Evolutionary conservation across 1,284 basidiomycete genomes (phyloP), one percentile per base, ranked within the genome.

Genomic region (Ceratobasidium sp.): DNA sequence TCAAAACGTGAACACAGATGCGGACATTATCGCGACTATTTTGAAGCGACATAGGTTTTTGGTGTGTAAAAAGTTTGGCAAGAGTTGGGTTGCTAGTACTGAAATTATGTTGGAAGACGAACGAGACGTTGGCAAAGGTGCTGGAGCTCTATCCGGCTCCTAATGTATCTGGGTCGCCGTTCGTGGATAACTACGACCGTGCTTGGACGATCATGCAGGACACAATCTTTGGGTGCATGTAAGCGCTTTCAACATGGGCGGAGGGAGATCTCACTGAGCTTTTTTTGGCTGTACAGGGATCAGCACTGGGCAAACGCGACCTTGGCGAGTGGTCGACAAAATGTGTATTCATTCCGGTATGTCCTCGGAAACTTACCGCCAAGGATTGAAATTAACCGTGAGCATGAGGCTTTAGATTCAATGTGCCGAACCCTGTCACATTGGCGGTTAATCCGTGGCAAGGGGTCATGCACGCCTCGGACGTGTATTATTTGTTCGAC

Each of bases 191-290:
- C 66, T 87, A 82, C 76, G 85, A 85, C 47, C 81, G 85, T 22
- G 84, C 84, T 6, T 82, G 80, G 75, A 82, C 81, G 1, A 85
- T 86, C 76, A 84, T 83, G 51, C 84, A 84, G 27, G 84, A 86
- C 11, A 82, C 83, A 0, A 79, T 86, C 15, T 86, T 86, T 73
- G 82, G 83, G 19, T 87, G 86, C 84, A 85, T 87, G 86, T 86
- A 53, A 5, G 84, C 79, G n/a, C 50, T 29, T 27, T 24, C 27
- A 8, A 22, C 19, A n/a, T 29, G 5, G n/a, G 48, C 41, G 19
- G 29, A n/a, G n/a, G 14, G 19, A 54, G 17, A 0, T 73, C 57
- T 22, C 29, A 22, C 45, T 22, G 53, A 50, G 47, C 33, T 51
- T 69, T 51, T 24, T 27, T 47, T 41, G 36, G 36, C 45, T 57